Base-by-base conservation (phyloP, 345 rosid genomes). In the Psidium friedrichsthalianum region DNA sequence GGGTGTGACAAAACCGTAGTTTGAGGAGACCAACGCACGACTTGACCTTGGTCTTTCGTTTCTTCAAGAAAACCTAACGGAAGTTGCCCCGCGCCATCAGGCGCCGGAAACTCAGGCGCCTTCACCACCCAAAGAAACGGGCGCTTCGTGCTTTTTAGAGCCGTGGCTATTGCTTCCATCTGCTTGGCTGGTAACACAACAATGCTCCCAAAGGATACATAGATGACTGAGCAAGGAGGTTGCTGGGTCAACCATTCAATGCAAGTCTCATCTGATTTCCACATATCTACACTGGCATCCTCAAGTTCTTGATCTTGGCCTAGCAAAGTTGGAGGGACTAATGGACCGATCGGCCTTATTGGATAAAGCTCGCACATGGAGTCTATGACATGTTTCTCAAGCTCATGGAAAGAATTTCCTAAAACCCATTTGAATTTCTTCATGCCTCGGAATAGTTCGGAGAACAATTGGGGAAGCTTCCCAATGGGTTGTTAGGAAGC, bases 81-180 rank as follows among this genome's bases (percentile, higher is more conserved):
- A 8, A 92, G 76, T 47, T 90, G 56, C 20, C 90, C 90, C 2
- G 87, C 82, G 2, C 87, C 88, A 22, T 88, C 82, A 1, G 78
- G 29, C 1, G 85, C 14, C n/a, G 87, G 59, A 16, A 12, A 11
- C 8, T 91, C 91, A 1, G 87, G 82, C 64, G 64, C 55, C 86
- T 88, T 93, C 18, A 90, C 91, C 20, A 90, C 93, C 94, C 93
- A 93, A 5, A 93, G 80, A 80, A 92, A 93, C 5, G 92, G 90
- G 9, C 51, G 84, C 14, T 78, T 82, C 8, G 64, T 25, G 47
- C 87, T 87, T 83, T 83, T 89, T 24, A 93, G 84, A 18, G 92
- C 93, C 27, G 16, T 85, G 25, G 92, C 93, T 16, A 91, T 86
- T 29, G 49, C 86, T 52, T 89, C 91, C 91, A 89, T 90, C 82